Percentiles rank a stretch among this genome's conserved stretches.
These are phyloP conservation scores for Arabidopsis thaliana DNA, from an alignment of 345 rosid species.

Conservation along the genomic window DNA sequence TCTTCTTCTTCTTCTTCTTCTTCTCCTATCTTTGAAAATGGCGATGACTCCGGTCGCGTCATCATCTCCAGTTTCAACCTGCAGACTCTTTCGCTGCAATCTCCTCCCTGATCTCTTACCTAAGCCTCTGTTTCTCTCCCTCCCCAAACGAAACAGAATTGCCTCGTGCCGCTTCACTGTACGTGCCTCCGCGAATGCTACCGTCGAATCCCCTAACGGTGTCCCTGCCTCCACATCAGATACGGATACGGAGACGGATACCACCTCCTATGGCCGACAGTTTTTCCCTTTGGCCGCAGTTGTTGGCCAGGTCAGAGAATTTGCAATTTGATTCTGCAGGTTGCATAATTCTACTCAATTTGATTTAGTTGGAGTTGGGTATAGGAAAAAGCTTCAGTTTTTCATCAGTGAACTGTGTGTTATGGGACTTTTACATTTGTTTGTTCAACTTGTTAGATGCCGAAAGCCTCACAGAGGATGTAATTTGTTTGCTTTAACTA, in stretches of 20 bases:
- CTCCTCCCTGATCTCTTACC: slow-evolving; percentile 26
- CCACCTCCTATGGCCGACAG: slow-evolving; percentile 65
- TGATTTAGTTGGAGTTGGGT: neutral
- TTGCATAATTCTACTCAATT: slow-evolving; percentile 4
- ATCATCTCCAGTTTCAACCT: slow-evolving; percentile 36
- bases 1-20: slow-evolving; percentile 29
- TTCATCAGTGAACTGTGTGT: neutral
- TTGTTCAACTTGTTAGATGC: neutral
- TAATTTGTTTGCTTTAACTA: neutral
- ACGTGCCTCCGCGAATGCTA: slow-evolving; percentile 43
- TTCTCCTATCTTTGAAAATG: slow-evolving; percentile 35
- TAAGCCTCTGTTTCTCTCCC: slow-evolving; percentile 36
- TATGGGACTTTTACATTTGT: neutral
- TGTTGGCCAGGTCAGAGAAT: slow-evolving; percentile 75
- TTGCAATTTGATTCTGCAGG: slow-evolving; percentile 20
- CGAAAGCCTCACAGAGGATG: neutral
- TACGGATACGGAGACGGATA: slow-evolving; percentile 29
- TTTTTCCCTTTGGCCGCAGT: slow-evolving; percentile 93
- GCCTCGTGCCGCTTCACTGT: slow-evolving; percentile 35
- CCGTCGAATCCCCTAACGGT: slow-evolving; percentile 60
- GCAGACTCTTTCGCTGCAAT: slow-evolving; percentile 30
- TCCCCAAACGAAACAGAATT: slow-evolving; percentile 37
- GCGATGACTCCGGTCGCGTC: slow-evolving; percentile 40
- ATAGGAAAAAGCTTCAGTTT: neutral
- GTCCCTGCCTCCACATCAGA: slow-evolving; percentile 46